Evolutionary conservation across 345 rosid genomes (phyloP).

Genomic region (Gossypium stocksii): DNA sequence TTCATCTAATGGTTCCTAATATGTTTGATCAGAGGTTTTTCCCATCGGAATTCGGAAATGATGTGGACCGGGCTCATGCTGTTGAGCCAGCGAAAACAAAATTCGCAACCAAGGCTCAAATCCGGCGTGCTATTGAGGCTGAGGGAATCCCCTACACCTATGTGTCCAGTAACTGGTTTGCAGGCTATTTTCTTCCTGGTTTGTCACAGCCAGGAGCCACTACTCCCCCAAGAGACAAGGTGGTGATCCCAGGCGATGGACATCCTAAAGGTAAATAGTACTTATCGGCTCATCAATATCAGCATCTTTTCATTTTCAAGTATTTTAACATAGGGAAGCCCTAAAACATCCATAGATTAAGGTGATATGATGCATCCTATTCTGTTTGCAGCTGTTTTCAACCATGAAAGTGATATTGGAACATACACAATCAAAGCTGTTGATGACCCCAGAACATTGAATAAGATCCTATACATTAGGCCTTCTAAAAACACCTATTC

Average conservation of each 20-base stretch:
- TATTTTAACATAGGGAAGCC: no score
- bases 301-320: no score
- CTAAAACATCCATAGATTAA: no score
- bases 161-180: background rate
- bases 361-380: background rate
- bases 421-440: constrained; percentile 49
- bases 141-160: constrained; percentile 7
- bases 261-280: background rate
- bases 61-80: background rate
- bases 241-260: background rate
- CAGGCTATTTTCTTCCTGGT: background rate
- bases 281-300: no score
- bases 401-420: constrained; percentile 54
- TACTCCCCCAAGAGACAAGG: background rate
- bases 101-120: background rate
- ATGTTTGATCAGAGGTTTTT: background rate
- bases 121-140: background rate
- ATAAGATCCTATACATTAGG: constrained; percentile 50
- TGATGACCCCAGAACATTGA: constrained; percentile 60
- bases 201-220: constrained; percentile 1
- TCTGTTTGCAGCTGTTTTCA: constrained; percentile 40
- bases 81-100: background rate
- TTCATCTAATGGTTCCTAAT: background rate
- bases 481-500: constrained; percentile 53
- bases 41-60: background rate